phyloP scores from a whole-genome alignment of 345 rosid species.

The Abelmoschus esculentus region DNA sequence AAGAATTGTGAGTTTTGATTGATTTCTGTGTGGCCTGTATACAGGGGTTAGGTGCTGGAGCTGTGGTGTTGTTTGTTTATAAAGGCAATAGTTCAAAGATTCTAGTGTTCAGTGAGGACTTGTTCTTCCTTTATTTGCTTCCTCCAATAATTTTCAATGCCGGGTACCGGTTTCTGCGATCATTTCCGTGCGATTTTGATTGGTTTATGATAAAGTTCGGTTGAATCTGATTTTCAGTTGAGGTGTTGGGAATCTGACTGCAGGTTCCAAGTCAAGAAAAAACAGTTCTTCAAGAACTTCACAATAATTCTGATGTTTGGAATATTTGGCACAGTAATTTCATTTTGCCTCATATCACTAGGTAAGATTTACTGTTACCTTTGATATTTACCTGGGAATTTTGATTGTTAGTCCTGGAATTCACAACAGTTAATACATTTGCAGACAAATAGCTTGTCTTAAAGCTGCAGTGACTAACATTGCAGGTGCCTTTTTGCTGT shows the following conservation, averaged over 20 bases:
- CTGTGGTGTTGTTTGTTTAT: constrained; percentile 38
- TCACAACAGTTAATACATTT: constrained; percentile 1
- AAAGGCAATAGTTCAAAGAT: constrained; percentile 29
- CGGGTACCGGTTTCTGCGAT: constrained; percentile 26
- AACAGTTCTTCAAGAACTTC: constrained; percentile 69
- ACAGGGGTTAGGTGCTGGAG: constrained; percentile 61
- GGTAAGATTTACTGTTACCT: constrained; percentile 25
- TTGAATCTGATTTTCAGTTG: constrained; percentile 13
- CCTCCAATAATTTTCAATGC: constrained; percentile 79
- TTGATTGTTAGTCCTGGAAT: not conserved
- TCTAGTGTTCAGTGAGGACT: constrained; percentile 47
- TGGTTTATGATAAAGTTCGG: too few species aligned
- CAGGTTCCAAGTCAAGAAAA: constrained; percentile 81
- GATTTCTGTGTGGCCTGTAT: constrained; percentile 3
- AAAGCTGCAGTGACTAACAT: constrained; percentile 4
- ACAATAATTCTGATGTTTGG: constrained; percentile 60
- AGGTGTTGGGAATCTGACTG: constrained; percentile 10
- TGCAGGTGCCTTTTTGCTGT: constrained; percentile 38
- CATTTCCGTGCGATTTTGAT: too few species aligned
- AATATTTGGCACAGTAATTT: constrained; percentile 55
- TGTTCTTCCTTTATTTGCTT: constrained; percentile 72
- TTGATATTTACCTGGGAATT: not conserved
- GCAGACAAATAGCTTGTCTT: not conserved
- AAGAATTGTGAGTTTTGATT: not conserved
- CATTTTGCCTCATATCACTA: constrained; percentile 55